Evolutionary conservation across 495 filamentous ascomycete species (phyloP).

Genomic region (Entonaema liquescens): DNA sequence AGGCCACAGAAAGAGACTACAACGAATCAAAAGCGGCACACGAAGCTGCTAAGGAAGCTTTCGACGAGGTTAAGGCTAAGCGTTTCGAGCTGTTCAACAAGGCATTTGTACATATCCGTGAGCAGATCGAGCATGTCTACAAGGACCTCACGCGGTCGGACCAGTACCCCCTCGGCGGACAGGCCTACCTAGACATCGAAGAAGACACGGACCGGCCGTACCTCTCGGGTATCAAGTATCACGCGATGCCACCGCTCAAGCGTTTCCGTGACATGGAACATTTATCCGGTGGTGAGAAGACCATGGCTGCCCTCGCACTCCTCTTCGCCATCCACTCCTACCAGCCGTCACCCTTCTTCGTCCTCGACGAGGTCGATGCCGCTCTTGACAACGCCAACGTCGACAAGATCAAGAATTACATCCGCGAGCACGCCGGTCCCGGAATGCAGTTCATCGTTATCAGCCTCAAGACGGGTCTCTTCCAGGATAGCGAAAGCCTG

Average conservation of each 20-base stretch:
- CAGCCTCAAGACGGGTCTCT: conserved; percentile 89
- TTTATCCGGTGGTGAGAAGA: conserved; percentile 96
- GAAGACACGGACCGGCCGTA: conserved; percentile 87
- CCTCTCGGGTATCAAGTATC: conserved; percentile 93
- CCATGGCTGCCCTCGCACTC: conserved; percentile 94
- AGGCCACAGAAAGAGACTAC: conserved; percentile 87
- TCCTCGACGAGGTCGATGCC: conserved; percentile 97
- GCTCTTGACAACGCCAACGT: conserved; percentile 97
- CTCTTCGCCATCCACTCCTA: conserved; percentile 96
- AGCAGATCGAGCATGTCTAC: conserved; percentile 93
- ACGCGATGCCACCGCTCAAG: conserved; percentile 98
- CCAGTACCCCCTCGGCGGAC: conserved; percentile 88
- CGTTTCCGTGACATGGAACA: conserved; percentile 99
- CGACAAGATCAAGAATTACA: conserved; percentile 92
- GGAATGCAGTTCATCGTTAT: conserved; percentile 99
- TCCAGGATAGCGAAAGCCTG: conserved; percentile 91
- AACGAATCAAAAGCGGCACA: conserved; percentile 79
- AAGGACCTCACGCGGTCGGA: conserved; percentile 88
- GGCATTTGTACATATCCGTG: conserved; percentile 92
- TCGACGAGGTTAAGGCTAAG: conserved; percentile 79
- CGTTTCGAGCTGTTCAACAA: conserved; percentile 93
- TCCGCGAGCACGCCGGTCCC: conserved; percentile 89
- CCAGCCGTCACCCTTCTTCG: conserved; percentile 95
- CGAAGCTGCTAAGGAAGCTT: conserved; percentile 80
- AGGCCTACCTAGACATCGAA: conserved; percentile 94